Evolutionary conservation across 2,329 filamentous ascomycete genomes (phyloP).

Genomic region (Sclerotinia minor): DNA sequence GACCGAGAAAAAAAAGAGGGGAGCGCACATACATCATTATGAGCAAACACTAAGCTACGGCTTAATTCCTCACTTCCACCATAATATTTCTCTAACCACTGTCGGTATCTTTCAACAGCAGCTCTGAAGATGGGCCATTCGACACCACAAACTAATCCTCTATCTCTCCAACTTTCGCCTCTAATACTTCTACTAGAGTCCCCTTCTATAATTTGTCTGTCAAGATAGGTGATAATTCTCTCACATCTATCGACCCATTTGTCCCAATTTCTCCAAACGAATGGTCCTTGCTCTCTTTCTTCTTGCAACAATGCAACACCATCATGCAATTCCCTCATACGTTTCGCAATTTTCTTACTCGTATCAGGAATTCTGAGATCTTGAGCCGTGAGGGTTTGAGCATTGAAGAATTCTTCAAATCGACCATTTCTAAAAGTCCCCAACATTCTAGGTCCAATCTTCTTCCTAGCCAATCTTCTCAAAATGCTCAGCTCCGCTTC

Average conservation of each 20-base stretch:
- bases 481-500: constrained; percentile 87
- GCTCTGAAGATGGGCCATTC: constrained; percentile 77
- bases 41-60: constrained; percentile 84
- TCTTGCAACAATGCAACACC: constrained; percentile 81
- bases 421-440: constrained; percentile 93
- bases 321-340: constrained; percentile 94
- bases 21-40: constrained; percentile 76
- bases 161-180: constrained; percentile 60
- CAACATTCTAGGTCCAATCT: constrained; percentile 85
- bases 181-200: constrained; percentile 39
- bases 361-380: constrained; percentile 81
- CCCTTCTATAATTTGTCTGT: constrained; percentile 53
- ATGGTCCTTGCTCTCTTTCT: constrained; percentile 76
- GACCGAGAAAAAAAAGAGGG: constrained; percentile 14
- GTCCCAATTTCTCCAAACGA: constrained; percentile 92
- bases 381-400: constrained; percentile 72
- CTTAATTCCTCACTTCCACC: constrained; percentile 66
- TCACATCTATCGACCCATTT: constrained; percentile 59
- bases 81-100: constrained; percentile 71
- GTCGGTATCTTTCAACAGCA: constrained; percentile 74
- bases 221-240: constrained; percentile 53
- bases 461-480: constrained; percentile 81
- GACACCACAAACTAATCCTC: constrained; percentile 78
- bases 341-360: constrained; percentile 90
- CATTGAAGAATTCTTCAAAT: constrained; percentile 93